Percentiles rank a stretch among this genome's conserved stretches.
phyloP scores from a whole-genome alignment of 1,284 basidiomycete genomes.

The Amylostereum areolatum region DNA sequence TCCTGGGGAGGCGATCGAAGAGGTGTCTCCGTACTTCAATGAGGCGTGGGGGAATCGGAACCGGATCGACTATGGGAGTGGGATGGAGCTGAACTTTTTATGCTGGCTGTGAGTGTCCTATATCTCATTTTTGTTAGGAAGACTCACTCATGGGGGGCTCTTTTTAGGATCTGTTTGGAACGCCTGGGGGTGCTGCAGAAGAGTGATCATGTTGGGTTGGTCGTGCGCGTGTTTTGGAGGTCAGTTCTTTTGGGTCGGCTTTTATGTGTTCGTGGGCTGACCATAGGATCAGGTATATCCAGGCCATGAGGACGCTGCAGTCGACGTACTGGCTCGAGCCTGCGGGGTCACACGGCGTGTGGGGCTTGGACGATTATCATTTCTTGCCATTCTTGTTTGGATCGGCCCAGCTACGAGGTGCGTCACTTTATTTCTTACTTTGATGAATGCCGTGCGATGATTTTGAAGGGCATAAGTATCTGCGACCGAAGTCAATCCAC shows the following conservation, averaged over 20 bases:
- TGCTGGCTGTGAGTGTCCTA: conserved; percentile 81
- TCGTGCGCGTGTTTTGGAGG: conserved; percentile 90
- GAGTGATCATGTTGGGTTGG: conserved; percentile 73
- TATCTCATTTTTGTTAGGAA: background rate
- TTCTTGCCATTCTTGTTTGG: conserved; percentile 95
- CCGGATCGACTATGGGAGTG: conserved; percentile 96
- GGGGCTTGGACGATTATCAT: conserved; percentile 98
- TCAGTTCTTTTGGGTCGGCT: conserved; percentile 23
- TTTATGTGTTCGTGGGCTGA: background rate
- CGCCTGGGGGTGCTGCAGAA: conserved; percentile 64
- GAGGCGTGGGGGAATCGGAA: conserved; percentile 91
- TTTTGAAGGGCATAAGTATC: conserved; percentile 75
- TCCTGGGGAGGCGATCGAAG: conserved; percentile 50
- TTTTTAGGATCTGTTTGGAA: conserved; percentile 71
- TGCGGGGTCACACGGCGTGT: conserved; percentile 96
- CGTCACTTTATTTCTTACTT: conserved; percentile 11
- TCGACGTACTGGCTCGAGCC: conserved; percentile 98
- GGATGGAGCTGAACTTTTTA: conserved; percentile 97
- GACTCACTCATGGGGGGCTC: conserved; percentile 1
- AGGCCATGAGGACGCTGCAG: conserved; percentile 87
- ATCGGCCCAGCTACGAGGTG: conserved; percentile 75
- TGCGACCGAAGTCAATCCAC: conserved; percentile 90
- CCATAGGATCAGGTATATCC: conserved; percentile 59
- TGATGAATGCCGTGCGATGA: background rate
- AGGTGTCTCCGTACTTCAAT: conserved; percentile 77